Conservation (phyloP, 1,284 basidiomycete species). For the Sutorius eximius region DNA sequence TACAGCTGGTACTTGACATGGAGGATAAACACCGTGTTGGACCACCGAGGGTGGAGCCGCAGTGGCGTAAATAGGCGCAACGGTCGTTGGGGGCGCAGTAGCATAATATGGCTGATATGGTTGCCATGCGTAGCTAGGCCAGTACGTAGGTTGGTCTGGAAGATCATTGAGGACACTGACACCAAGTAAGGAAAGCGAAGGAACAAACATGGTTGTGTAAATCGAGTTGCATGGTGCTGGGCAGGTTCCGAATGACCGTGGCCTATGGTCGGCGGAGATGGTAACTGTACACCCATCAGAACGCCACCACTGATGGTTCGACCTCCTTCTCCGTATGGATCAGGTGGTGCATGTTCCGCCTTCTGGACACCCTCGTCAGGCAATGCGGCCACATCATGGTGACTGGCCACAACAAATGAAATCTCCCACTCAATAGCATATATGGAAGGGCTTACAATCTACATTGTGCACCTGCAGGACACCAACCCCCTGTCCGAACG, state of each 20-base stretch:
- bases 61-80: neutral
- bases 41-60: neutral
- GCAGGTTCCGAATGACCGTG: slow-evolving; percentile 21
- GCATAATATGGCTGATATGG: slow-evolving; percentile 34
- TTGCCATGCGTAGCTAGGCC: slow-evolving; percentile 17
- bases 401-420: slow-evolving; percentile 29
- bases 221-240: slow-evolving; percentile 38
- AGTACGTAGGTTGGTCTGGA: slow-evolving; percentile 17
- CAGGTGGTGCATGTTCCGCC: slow-evolving; percentile 2
- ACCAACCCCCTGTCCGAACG: slow-evolving; percentile 44
- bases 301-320: slow-evolving; percentile 29
- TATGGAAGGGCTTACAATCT: slow-evolving; percentile 40
- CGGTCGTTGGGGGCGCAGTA: slow-evolving; percentile 12
- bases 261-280: slow-evolving; percentile 11
- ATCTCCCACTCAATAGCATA: neutral
- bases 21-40: slow-evolving; percentile 5
- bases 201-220: slow-evolving; percentile 33
- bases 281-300: slow-evolving; percentile 20
- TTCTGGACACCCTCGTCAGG: slow-evolving; percentile 2
- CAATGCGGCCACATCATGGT: slow-evolving; percentile 37
- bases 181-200: neutral
- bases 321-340: slow-evolving; percentile 5
- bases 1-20: neutral
- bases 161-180: neutral
- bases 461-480: slow-evolving; percentile 44